Percentiles rank a stretch among this genome's conserved stretches.
These are phyloP conservation scores for Trichosporon sp. DNA, from an alignment of 1,284 basidiomycete genomes.

Conservation along the genomic window DNA sequence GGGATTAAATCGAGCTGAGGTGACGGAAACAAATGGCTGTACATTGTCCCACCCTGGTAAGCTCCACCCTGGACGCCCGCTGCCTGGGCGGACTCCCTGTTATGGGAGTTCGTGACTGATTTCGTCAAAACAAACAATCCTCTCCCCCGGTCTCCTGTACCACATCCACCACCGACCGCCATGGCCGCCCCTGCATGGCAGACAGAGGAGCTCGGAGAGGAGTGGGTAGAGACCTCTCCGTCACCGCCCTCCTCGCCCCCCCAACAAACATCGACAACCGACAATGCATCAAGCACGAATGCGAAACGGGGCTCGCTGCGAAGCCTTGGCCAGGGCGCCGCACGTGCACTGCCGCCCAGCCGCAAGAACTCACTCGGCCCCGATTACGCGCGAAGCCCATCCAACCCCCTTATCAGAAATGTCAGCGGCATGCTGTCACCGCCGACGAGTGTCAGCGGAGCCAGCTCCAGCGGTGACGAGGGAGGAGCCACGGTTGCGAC, in stretches of 20 bases:
- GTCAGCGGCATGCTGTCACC: conserved; percentile 18
- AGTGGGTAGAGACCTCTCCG: conserved; percentile 60
- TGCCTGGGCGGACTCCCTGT: background rate
- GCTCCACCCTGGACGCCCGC: background rate
- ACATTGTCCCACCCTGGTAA: background rate
- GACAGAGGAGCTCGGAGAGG: conserved; percentile 68
- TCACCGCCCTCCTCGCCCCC: conserved; percentile 55
- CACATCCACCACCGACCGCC: background rate
- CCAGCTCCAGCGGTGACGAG: conserved; percentile 9
- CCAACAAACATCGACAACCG: conserved; percentile 52
- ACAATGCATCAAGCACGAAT: background rate
- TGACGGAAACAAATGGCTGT: background rate
- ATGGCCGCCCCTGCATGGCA: conserved; percentile 60
- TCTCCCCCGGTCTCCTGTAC: conserved; percentile 11
- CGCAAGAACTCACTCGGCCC: background rate
- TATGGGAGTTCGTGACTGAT: conserved; percentile 13
- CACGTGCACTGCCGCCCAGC: conserved; percentile 30
- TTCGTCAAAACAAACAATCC: conserved; percentile 12
- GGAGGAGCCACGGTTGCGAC: background rate
- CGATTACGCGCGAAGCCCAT: conserved; percentile 11
- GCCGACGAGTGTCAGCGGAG: conserved; percentile 8
- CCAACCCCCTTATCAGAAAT: conserved; percentile 15
- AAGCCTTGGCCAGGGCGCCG: conserved; percentile 31
- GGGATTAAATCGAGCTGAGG: background rate
- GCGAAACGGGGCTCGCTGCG: conserved; percentile 41